A percentile compares a stretch with the other conserved stretches of the same genome.
Conservation (phyloP, 331 rosid genomes). For the Phaseolus coccineus region DNA sequence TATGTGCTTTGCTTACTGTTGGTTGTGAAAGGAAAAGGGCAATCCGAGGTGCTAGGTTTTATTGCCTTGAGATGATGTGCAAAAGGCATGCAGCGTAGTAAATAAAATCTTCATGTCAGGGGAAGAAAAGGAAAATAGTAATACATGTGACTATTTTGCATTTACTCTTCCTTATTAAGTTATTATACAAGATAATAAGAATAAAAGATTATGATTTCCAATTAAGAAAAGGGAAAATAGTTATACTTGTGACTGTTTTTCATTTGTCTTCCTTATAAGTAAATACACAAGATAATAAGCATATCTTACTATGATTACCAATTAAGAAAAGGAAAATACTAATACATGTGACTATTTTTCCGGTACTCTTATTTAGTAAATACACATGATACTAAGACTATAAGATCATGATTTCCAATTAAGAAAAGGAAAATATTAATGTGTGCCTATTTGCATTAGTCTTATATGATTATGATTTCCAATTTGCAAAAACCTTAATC, state of each 20-base stretch:
- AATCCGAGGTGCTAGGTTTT: slow-evolving; percentile 7
- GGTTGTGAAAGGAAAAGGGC: neutral
- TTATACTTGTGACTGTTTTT: neutral
- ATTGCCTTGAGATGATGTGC: slow-evolving; percentile 11
- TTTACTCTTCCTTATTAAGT: neutral
- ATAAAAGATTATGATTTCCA: slow-evolving; percentile 21
- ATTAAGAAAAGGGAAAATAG: neutral
- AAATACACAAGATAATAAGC: slow-evolving; percentile 7
- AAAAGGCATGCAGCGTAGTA: neutral
- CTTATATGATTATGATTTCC: too few species aligned
- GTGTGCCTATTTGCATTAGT: neutral
- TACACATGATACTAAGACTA: slow-evolving; percentile 20
- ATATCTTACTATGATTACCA: slow-evolving; percentile 14
- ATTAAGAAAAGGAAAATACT: neutral
- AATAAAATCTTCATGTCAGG: neutral
- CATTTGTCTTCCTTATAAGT: neutral
- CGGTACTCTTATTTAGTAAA: neutral
- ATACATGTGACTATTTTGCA: neutral
- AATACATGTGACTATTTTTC: neutral
- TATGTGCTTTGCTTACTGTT: slow-evolving; percentile 10
- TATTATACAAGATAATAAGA: slow-evolving; percentile 20
- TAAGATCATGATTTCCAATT: slow-evolving; percentile 22
- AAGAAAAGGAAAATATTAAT: too few species aligned
- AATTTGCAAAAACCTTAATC: slow-evolving; percentile 9
- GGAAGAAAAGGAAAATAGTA: slow-evolving; percentile 3